These are phyloP conservation scores for Sutorius australiensis DNA, from an alignment of 768 basidiomycete species.

Conservation along the genomic window DNA sequence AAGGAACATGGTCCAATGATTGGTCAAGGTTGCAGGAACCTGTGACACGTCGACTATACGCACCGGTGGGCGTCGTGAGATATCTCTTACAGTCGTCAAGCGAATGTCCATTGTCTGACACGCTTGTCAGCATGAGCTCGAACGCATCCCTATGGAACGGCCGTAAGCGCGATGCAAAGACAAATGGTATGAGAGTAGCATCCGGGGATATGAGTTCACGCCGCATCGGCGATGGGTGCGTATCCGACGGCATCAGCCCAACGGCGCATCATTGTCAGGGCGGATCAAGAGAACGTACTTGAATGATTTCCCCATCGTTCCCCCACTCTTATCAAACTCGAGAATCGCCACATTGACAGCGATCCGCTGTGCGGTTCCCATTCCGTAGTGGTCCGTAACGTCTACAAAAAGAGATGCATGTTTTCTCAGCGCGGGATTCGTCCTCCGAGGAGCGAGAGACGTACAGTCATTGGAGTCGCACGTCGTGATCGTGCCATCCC, in stretches of 20 bases:
- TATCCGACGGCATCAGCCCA: not conserved
- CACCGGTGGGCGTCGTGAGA: conserved; percentile 57
- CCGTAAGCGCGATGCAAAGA: conserved; percentile 10
- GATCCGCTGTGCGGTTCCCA: conserved; percentile 70
- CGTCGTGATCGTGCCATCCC: conserved; percentile 93
- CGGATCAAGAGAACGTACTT: conserved; percentile 40
- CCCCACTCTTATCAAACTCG: conserved; percentile 36
- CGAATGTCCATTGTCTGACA: conserved; percentile 66
- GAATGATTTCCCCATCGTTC: conserved; percentile 24
- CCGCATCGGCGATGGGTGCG: not conserved
- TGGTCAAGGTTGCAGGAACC: not conserved
- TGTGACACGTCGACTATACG: conserved; percentile 18
- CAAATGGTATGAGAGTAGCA: conserved; percentile 5
- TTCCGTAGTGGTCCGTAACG: conserved; percentile 88
- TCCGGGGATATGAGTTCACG: conserved; percentile 4
- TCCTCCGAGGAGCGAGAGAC: conserved; percentile 20
- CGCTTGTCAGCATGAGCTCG: conserved; percentile 78
- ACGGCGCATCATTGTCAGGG: not conserved
- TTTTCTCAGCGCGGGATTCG: not conserved
- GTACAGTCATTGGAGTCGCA: conserved; percentile 90
- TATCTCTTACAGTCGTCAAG: conserved; percentile 84
- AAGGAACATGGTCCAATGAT: not conserved
- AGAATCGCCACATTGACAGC: conserved; percentile 63
- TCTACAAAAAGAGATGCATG: conserved; percentile 39
- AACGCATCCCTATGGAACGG: conserved; percentile 71